Conservation (phyloP, 108 stramenopile genomes). For the Skeletonema potamos region DNA sequence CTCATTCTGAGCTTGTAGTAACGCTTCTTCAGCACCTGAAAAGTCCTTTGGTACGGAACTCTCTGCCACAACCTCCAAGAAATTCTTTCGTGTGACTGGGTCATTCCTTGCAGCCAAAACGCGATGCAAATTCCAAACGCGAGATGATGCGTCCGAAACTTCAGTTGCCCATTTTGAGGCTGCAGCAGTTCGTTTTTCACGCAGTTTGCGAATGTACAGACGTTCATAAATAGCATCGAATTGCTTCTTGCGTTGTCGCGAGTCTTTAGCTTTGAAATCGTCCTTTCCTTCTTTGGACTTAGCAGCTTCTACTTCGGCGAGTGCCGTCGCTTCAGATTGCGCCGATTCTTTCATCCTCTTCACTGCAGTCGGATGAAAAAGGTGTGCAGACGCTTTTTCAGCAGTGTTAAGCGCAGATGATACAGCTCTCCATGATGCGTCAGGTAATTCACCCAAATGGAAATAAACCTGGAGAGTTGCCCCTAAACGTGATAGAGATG, state of each 20-base stretch:
- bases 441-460: slow-evolving; percentile 78
- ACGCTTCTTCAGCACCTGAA: slow-evolving; percentile 13
- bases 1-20: slow-evolving; percentile 38
- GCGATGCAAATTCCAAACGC: slow-evolving; percentile 79
- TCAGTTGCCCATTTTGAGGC: slow-evolving; percentile 58
- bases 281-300: slow-evolving; percentile 46
- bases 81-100: slow-evolving; percentile 71
- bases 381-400: slow-evolving; percentile 45
- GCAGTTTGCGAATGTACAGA: slow-evolving; percentile 56
- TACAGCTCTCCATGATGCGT: slow-evolving; percentile 81
- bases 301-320: slow-evolving; percentile 47
- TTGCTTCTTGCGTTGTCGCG: slow-evolving; percentile 57
- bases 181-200: slow-evolving; percentile 62
- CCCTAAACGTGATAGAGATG: slow-evolving; percentile 54
- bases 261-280: slow-evolving; percentile 45
- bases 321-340: slow-evolving; percentile 36
- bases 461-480: slow-evolving; percentile 86
- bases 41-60: slow-evolving; percentile 57
- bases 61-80: slow-evolving; percentile 68
- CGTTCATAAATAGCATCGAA: slow-evolving; percentile 52
- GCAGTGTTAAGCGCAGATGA: slow-evolving; percentile 51
- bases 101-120: slow-evolving; percentile 77
- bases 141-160: slow-evolving; percentile 59
- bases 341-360: slow-evolving; percentile 43
- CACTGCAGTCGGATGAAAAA: slow-evolving; percentile 42